phyloP scores from a whole-genome alignment of 2,329 filamentous ascomycete genomes.

The Diplocarpon mali region DNA sequence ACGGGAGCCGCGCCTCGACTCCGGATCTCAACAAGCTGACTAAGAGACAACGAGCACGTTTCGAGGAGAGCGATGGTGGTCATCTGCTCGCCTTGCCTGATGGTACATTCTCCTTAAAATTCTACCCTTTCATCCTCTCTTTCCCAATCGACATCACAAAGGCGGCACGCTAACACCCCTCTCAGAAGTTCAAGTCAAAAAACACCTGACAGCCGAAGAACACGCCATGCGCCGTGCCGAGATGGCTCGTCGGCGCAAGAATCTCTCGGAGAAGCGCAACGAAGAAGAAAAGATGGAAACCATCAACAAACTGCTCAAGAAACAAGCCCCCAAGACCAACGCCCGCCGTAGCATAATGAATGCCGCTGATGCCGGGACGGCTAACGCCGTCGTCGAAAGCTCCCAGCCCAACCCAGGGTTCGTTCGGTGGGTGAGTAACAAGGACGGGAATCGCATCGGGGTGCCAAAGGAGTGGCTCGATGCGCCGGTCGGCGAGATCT shows the following conservation, averaged over 20 bases:
- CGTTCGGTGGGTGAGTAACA: slow-evolving; percentile 60
- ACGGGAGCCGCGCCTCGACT: slow-evolving; percentile 43
- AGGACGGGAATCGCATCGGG: slow-evolving; percentile 49
- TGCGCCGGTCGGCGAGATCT: slow-evolving; percentile 49
- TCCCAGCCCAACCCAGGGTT: slow-evolving; percentile 48
- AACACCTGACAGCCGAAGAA: slow-evolving; percentile 62
- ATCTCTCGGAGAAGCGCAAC: slow-evolving; percentile 65
- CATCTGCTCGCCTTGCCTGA: slow-evolving; percentile 34
- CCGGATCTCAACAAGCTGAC: slow-evolving; percentile 57
- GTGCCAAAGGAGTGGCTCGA: slow-evolving; percentile 59
- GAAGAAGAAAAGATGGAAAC: slow-evolving; percentile 79
- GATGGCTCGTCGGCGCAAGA: slow-evolving; percentile 64
- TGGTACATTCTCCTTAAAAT: slow-evolving; percentile 20
- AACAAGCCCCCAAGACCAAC: slow-evolving; percentile 68
- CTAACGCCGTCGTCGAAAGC: slow-evolving; percentile 36
- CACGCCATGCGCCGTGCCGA: slow-evolving; percentile 62
- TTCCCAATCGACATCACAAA: neutral
- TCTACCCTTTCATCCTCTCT: neutral
- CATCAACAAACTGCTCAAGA: slow-evolving; percentile 81
- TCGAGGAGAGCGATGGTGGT: slow-evolving; percentile 38
- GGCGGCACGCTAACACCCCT: slow-evolving; percentile 10
- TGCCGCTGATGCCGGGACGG: slow-evolving; percentile 28
- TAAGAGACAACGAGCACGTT: slow-evolving; percentile 51
- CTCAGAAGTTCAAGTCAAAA: slow-evolving; percentile 50
- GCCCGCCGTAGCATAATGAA: slow-evolving; percentile 32